These are phyloP conservation scores for Leccinum pachyderme DNA, from an alignment of 1,284 basidiomycete genomes.

Conservation along the genomic window DNA sequence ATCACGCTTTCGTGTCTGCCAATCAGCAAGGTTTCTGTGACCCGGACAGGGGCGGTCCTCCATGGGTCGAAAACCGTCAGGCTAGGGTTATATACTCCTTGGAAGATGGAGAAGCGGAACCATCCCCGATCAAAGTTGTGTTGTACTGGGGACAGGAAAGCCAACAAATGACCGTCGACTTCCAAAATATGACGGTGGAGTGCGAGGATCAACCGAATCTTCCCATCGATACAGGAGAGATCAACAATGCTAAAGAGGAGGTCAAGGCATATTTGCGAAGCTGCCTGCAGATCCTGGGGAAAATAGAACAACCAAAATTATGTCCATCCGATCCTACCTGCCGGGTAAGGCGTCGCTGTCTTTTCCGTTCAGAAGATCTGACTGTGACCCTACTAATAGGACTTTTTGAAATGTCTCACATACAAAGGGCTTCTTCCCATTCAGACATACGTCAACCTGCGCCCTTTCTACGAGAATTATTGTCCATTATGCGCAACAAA, in stretches of 20 bases:
- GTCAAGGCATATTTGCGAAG: slow-evolving; percentile 13
- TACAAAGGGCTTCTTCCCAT: slow-evolving; percentile 1
- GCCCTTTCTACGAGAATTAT: background rate
- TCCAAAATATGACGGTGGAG: slow-evolving; percentile 15
- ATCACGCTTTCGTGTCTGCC: too few relatives aligned
- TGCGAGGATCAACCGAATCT: slow-evolving; percentile 17
- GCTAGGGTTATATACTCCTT: too few relatives aligned
- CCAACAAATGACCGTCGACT: slow-evolving; percentile 18
- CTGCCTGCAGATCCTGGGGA: background rate
- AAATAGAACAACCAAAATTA: too few relatives aligned
- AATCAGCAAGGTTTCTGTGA: too few relatives aligned
- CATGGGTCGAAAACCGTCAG: too few relatives aligned
- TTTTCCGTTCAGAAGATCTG: background rate
- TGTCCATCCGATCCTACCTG: too few relatives aligned
- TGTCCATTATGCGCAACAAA: slow-evolving; percentile 19
- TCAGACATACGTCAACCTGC: background rate
- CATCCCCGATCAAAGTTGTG: too few relatives aligned
- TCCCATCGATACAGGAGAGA: slow-evolving; percentile 19
- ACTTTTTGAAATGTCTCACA: slow-evolving; percentile 18
- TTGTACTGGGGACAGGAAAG: background rate
- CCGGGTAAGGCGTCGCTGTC: background rate
- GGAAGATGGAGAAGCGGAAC: too few relatives aligned
- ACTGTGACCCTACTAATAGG: slow-evolving; percentile 2
- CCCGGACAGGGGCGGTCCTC: too few relatives aligned
- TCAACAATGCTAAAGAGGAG: slow-evolving; percentile 15